Percentiles rank a stretch among this genome's conserved stretches.
Conservation (phyloP, 2,329 filamentous ascomycete genomes). For the Alternaria triticimaculans region DNA sequence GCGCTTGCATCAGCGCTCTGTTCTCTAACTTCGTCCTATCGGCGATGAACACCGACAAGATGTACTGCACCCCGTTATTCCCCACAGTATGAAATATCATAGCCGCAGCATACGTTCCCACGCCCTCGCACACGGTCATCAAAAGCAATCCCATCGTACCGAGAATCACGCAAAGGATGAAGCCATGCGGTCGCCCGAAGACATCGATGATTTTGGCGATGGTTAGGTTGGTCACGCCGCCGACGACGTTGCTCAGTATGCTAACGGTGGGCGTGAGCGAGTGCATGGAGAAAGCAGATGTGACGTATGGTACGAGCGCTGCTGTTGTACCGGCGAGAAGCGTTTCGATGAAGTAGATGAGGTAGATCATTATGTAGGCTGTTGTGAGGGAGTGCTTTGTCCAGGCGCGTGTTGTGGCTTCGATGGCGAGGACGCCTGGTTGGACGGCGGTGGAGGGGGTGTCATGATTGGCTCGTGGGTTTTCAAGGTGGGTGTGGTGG, state of each 20-base stretch:
- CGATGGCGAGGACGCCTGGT: constrained; percentile 10
- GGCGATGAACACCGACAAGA: constrained; percentile 65
- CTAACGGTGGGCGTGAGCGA: constrained; percentile 42
- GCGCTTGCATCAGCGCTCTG: constrained; percentile 67
- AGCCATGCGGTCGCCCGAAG: constrained; percentile 48
- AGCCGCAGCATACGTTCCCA: constrained; percentile 67
- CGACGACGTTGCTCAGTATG: constrained; percentile 43
- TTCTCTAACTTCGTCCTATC: constrained; percentile 71
- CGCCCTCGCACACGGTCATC: constrained; percentile 67
- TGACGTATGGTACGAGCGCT: constrained; percentile 48
- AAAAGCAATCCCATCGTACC: constrained; percentile 59
- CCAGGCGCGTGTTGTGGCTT: constrained; percentile 15
- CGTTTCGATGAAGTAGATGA: constrained; percentile 53
- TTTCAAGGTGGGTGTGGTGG: not conserved
- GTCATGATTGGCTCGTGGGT: not conserved
- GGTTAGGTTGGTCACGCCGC: constrained; percentile 44
- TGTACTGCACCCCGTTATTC: constrained; percentile 58
- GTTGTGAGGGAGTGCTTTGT: not conserved
- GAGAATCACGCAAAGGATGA: constrained; percentile 28
- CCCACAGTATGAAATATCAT: constrained; percentile 72
- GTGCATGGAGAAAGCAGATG: constrained; percentile 41
- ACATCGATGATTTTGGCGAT: constrained; percentile 50
- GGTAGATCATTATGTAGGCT: constrained; percentile 8
- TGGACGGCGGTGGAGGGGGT: not conserved
- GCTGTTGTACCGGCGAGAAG: constrained; percentile 49